Evolutionary conservation across 148 eudicot species (phyloP).

Genomic region (Camellia lanceoleosa): DNA sequence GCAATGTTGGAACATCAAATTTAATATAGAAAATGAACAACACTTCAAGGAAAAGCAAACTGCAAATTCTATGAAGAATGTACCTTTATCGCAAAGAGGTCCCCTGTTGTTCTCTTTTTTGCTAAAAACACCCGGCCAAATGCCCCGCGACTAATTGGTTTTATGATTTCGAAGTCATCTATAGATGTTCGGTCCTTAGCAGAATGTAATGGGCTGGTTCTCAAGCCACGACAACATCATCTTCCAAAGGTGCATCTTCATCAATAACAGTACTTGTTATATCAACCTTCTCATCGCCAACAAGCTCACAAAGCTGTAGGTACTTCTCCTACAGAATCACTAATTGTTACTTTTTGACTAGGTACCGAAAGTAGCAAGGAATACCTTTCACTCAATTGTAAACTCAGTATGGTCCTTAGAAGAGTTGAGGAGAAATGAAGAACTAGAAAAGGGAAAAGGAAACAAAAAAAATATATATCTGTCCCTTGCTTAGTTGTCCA

Average conservation of each 20-base stretch:
- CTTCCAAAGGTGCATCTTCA: constrained; percentile 97
- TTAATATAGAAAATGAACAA: background rate
- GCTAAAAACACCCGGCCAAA: constrained; percentile 96
- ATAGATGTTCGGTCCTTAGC: constrained; percentile 90
- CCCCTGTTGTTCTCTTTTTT: constrained; percentile 94
- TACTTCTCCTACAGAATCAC: constrained; percentile 71
- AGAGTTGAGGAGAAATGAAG: background rate
- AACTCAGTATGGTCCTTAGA: background rate
- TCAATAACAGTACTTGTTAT: constrained; percentile 85
- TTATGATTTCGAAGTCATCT: constrained; percentile 96
- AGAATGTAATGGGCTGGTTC: constrained; percentile 93
- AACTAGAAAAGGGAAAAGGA: background rate
- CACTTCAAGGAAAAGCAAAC: background rate
- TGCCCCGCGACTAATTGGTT: constrained; percentile 98
- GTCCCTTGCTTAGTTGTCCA: background rate
- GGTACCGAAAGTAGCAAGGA: background rate
- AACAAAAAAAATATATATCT: background rate
- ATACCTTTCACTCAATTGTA: background rate
- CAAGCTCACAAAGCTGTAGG: constrained; percentile 85
- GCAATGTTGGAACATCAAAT: background rate
- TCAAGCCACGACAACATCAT: constrained; percentile 93
- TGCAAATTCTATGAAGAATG: constrained; percentile 4
- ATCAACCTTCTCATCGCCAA: constrained; percentile 91
- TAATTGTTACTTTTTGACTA: constrained; percentile 6
- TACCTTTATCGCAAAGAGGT: constrained; percentile 99